Conservation (phyloP, 306 rosid genomes). For the Hippophae tibetana region DNA sequence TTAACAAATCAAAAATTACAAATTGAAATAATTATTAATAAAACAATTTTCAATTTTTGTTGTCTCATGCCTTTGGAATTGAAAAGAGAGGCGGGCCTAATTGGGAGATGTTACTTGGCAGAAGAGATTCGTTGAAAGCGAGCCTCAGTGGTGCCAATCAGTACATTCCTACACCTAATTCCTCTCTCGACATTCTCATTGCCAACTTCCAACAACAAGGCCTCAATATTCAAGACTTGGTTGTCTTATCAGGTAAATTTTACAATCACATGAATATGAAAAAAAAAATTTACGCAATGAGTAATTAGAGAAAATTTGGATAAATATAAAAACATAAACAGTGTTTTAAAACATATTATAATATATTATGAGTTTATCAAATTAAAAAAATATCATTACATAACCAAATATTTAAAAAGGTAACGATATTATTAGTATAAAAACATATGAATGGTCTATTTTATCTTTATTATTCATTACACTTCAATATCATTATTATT, state of each 20-base stretch:
- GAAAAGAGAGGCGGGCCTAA: conserved; percentile 77
- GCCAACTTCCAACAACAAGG: conserved; percentile 58
- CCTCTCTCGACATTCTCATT: conserved; percentile 57
- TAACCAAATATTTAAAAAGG: too few relatives aligned
- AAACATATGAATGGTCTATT: too few relatives aligned
- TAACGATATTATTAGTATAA: too few relatives aligned
- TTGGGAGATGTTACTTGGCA: conserved; percentile 64
- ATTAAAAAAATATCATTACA: too few relatives aligned
- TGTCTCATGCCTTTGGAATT: too few relatives aligned
- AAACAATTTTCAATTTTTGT: background rate
- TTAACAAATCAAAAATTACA: too few relatives aligned
- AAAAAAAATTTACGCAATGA: background rate
- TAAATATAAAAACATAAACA: too few relatives aligned
- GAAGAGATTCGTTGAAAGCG: conserved; percentile 72
- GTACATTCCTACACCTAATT: conserved; percentile 76
- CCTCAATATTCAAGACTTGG: conserved; percentile 57
- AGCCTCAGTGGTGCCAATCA: conserved; percentile 67
- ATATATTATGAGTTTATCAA: too few relatives aligned
- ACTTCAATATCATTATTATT: too few relatives aligned
- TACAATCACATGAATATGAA: background rate
- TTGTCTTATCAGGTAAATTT: conserved; percentile 53
- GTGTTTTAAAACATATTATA: too few relatives aligned
- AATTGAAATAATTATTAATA: too few relatives aligned
- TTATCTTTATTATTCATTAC: too few relatives aligned
- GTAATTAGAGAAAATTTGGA: background rate